Percentiles rank a stretch among this genome's conserved stretches.
These are phyloP conservation scores for Urochloa ruziziensis DNA, from an alignment of 176 grass and related monocot genomes.

Conservation along the genomic window DNA sequence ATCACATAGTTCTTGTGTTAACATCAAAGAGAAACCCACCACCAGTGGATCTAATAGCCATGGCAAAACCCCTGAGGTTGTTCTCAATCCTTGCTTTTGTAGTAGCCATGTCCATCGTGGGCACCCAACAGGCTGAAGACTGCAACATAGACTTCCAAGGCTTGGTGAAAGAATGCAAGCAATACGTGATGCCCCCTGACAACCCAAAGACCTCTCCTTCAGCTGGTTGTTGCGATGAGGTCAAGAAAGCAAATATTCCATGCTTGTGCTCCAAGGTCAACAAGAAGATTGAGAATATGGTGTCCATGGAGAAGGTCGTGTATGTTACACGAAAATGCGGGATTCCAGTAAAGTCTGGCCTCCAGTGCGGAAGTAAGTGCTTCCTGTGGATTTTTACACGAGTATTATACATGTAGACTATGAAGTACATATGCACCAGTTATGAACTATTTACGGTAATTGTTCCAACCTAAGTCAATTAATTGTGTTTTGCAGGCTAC, in stretches of 20 bases:
- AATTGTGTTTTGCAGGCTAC: conserved; percentile 7
- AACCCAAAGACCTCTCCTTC: conserved; percentile 40
- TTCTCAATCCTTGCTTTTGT: conserved; percentile 1
- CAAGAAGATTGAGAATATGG: background rate
- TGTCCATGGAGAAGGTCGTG: conserved; percentile 53
- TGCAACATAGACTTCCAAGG: background rate
- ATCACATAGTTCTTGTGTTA: background rate
- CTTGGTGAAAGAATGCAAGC: background rate
- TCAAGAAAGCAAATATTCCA: conserved; percentile 13
- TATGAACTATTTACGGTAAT: background rate
- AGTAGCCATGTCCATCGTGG: background rate
- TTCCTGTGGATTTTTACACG: background rate
- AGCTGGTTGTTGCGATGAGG: conserved; percentile 4
- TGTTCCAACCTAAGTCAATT: background rate
- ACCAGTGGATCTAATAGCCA: background rate
- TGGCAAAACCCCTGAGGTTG: background rate
- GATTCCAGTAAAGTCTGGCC: conserved; percentile 27
- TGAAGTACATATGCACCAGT: too few relatives aligned
- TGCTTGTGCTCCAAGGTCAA: conserved; percentile 42
- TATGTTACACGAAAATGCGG: conserved; percentile 26
- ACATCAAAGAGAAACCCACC: background rate
- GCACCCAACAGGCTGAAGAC: background rate
- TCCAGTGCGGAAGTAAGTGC: conserved; percentile 53
- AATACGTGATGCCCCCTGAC: conserved; percentile 11
- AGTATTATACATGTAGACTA: background rate